phyloP scores from a whole-genome alignment of 768 basidiomycete genomes.

The Cantharellus anzutake region DNA sequence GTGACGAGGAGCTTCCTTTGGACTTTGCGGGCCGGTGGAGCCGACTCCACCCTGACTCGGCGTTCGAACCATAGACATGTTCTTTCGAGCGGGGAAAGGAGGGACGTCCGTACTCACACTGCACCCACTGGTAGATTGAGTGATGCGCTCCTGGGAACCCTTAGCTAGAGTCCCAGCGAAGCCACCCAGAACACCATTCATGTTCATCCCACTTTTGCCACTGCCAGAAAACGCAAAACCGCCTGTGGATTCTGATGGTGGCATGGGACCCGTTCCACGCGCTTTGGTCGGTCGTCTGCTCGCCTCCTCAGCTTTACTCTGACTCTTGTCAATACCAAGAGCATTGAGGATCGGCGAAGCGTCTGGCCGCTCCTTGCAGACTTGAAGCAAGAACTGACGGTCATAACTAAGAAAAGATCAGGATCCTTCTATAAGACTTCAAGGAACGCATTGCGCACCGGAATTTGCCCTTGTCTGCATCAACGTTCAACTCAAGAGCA shows the following conservation, averaged over 20 bases:
- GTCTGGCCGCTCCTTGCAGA: slow-evolving; percentile 93
- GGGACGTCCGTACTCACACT: background rate
- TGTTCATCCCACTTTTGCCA: too few species aligned
- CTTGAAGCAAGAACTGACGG: slow-evolving; percentile 92
- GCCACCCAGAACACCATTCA: slow-evolving; percentile 25
- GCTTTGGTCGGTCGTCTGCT: slow-evolving; percentile 19
- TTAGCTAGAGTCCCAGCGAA: slow-evolving; percentile 3
- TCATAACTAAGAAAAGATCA: slow-evolving; percentile 46
- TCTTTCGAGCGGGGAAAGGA: slow-evolving; percentile 2
- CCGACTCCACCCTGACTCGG: slow-evolving; percentile 25
- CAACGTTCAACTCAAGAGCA: slow-evolving; percentile 56
- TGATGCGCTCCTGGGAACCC: too few species aligned
- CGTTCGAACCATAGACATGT: slow-evolving; percentile 39
- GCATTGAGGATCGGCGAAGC: slow-evolving; percentile 74
- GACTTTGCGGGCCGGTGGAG: slow-evolving; percentile 23
- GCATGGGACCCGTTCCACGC: slow-evolving; percentile 3
- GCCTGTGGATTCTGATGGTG: slow-evolving; percentile 28
- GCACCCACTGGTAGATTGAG: slow-evolving; percentile 13
- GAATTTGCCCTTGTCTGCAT: slow-evolving; percentile 77
- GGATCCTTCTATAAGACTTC: too few species aligned
- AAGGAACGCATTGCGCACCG: slow-evolving; percentile 26
- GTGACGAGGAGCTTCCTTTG: slow-evolving; percentile 6
- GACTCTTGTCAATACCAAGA: slow-evolving; percentile 72
- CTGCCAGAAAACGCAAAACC: slow-evolving; percentile 17
- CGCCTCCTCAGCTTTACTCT: slow-evolving; percentile 33